Conservation (phyloP, 2,329 filamentous ascomycete species). For the Sarocladium kiliense region DNA sequence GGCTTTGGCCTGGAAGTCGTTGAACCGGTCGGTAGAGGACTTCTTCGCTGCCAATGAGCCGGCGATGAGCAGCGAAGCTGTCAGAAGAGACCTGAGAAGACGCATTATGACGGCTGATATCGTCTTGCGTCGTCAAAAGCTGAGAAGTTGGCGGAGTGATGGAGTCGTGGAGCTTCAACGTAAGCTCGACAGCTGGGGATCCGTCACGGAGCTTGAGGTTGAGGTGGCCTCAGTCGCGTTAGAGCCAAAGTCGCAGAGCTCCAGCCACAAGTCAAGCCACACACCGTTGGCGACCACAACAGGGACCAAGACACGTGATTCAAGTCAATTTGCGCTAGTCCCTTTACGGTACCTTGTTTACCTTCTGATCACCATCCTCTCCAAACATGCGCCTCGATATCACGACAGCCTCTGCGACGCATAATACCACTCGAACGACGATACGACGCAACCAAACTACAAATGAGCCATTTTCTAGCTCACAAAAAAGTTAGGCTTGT, state of each 20-base stretch:
- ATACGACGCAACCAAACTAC: background rate
- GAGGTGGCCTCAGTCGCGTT: conserved; percentile 25
- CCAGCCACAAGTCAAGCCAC: background rate
- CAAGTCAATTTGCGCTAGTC: background rate
- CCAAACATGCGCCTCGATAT: background rate
- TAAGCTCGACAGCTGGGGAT: conserved; percentile 2
- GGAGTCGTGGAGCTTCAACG: conserved; percentile 4
- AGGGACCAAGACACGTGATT: conserved; percentile 2
- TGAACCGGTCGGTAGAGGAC: conserved; percentile 60
- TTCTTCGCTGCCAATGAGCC: conserved; percentile 61
- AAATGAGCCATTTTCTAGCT: background rate
- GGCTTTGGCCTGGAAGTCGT: conserved; percentile 64
- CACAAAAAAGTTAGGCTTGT: no score
- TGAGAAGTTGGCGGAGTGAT: conserved; percentile 11
- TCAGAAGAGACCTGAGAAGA: conserved; percentile 58
- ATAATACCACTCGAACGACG: background rate
- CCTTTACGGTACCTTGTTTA: conserved; percentile 9
- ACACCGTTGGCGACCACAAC: conserved; percentile 9
- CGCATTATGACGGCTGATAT: conserved; percentile 53
- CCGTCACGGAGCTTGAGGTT: conserved; percentile 21
- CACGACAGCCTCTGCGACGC: background rate
- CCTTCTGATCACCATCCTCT: background rate
- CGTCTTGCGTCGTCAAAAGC: conserved; percentile 5
- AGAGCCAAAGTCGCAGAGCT: background rate
- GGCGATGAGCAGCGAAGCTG: conserved; percentile 57